phyloP scores from a whole-genome alignment of 2,329 filamentous ascomycete genomes.

The Apiospora arundinis region DNA sequence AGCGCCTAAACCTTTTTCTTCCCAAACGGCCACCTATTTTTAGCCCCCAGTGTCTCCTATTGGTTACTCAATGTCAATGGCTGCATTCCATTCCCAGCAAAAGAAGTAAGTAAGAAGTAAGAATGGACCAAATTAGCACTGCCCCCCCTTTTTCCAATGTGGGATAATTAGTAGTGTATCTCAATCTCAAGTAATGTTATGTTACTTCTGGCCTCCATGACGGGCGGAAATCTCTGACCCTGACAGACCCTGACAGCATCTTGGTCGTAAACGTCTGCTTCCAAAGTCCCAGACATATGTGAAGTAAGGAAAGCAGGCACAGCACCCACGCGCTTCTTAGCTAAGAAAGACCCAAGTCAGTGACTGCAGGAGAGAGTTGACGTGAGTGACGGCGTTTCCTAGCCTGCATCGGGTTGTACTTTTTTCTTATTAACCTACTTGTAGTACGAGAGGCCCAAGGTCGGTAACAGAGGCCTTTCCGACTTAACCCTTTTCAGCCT shows the following conservation, averaged over 20 bases:
- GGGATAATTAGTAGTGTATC: not conserved
- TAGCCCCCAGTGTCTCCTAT: slow-evolving; percentile 8
- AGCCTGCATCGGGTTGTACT: too few species aligned
- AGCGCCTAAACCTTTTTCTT: not conserved
- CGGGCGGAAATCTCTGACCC: not conserved
- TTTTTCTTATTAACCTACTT: too few species aligned
- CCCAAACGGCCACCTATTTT: not conserved
- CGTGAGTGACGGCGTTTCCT: slow-evolving; percentile 8
- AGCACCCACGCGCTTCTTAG: not conserved
- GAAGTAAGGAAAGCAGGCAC: not conserved
- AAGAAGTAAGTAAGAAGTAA: too few species aligned
- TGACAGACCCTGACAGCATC: not conserved
- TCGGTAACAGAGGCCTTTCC: not conserved
- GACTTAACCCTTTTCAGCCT: slow-evolving; percentile 8
- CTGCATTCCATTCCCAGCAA: not conserved
- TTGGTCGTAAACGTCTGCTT: not conserved
- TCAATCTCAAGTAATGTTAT: not conserved
- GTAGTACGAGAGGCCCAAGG: not conserved
- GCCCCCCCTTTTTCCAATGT: not conserved
- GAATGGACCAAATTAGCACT: slow-evolving; percentile 12
- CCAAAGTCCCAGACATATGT: not conserved
- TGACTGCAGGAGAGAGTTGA: slow-evolving; percentile 2
- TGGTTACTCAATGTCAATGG: not conserved
- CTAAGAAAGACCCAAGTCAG: slow-evolving; percentile 2
- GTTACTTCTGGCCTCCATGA: not conserved